Conservation (phyloP, 371 early-diverging fungal species). For the Lichtheimia hyalospora region DNA sequence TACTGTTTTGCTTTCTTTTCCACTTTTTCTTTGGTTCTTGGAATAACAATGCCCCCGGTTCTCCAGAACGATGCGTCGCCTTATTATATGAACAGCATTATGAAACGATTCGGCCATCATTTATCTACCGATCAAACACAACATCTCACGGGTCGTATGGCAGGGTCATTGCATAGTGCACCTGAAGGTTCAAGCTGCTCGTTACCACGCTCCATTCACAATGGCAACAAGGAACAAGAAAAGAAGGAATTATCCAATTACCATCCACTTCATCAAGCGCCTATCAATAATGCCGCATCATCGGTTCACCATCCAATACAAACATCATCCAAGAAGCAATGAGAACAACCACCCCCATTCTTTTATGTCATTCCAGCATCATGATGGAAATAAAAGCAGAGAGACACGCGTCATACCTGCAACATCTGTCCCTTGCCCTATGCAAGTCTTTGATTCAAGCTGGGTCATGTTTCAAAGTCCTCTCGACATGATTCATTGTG, state of each 20-base stretch:
- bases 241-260: not conserved
- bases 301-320: not conserved
- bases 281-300: not conserved
- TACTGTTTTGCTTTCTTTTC: conserved; percentile 7
- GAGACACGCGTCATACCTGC: too few relatives aligned
- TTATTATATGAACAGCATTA: conserved; percentile 13
- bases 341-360: too few relatives aligned
- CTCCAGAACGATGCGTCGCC: conserved; percentile 5
- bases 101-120: conserved; percentile 14
- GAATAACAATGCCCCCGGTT: not conserved
- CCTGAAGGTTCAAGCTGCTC: conserved; percentile 12
- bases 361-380: too few relatives aligned
- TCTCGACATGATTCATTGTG: too few relatives aligned
- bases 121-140: conserved; percentile 7
- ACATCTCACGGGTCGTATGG: conserved; percentile 9
- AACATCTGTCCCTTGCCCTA: too few relatives aligned
- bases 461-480: too few relatives aligned
- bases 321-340: too few relatives aligned
- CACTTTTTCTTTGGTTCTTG: not conserved
- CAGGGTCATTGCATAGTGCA: conserved; percentile 8
- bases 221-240: not conserved
- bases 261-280: not conserved
- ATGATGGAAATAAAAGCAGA: too few relatives aligned
- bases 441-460: too few relatives aligned
- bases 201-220: not conserved